phyloP scores from a whole-genome alignment of 805 yeast species.

The Pichia californica region DNA sequence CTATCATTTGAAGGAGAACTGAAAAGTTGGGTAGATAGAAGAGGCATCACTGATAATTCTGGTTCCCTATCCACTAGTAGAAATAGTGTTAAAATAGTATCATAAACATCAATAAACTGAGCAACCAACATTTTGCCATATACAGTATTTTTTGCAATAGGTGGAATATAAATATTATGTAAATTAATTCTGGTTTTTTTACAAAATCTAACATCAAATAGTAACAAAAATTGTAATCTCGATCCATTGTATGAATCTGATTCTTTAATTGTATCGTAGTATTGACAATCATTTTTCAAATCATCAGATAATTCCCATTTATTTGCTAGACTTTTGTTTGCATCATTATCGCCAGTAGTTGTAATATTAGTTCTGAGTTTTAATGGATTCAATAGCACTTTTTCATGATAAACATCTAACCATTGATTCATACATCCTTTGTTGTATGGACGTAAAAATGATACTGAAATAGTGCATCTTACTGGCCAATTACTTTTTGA shows the following conservation, averaged over 20 bases:
- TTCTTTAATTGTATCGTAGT: slow-evolving; percentile 25
- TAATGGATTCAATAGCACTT: slow-evolving; percentile 22
- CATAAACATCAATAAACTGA: slow-evolving; percentile 81
- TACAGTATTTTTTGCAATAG: slow-evolving; percentile 52
- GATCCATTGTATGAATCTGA: slow-evolving; percentile 33
- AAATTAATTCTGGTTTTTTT: slow-evolving; percentile 49
- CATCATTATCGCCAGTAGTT: too few relatives aligned
- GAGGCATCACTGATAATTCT: slow-evolving; percentile 66
- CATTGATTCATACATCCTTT: slow-evolving; percentile 35
- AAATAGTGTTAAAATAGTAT: slow-evolving; percentile 64
- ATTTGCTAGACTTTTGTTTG: neutral
- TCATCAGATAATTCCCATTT: slow-evolving; percentile 42
- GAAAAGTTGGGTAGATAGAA: slow-evolving; percentile 77
- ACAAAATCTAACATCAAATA: slow-evolving; percentile 70
- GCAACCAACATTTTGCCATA: slow-evolving; percentile 58
- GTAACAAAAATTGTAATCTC: slow-evolving; percentile 52
- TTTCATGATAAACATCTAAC: slow-evolving; percentile 23
- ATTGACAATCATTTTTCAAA: slow-evolving; percentile 42
- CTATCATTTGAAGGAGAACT: slow-evolving; percentile 82
- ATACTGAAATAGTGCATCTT: slow-evolving; percentile 47
- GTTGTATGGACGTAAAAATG: slow-evolving; percentile 58
- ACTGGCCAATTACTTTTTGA: slow-evolving; percentile 41
- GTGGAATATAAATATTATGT: slow-evolving; percentile 59
- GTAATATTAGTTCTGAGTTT: slow-evolving; percentile 4
- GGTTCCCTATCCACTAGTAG: slow-evolving; percentile 80